phyloP scores from a whole-genome alignment of 345 rosid genomes.

The Corymbia maculata region DNA sequence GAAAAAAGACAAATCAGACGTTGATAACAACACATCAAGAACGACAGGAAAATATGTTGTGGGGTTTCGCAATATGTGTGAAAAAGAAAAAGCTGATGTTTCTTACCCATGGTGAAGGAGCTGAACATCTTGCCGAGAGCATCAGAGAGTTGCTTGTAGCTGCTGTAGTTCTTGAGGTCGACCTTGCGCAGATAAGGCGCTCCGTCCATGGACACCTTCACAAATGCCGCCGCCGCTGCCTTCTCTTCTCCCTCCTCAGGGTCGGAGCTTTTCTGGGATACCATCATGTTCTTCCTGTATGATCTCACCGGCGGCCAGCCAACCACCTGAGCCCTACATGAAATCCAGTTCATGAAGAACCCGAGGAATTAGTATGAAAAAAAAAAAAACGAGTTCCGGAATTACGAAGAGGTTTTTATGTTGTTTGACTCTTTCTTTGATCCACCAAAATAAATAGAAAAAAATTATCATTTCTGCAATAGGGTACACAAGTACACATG shows the following conservation, averaged over 20 bases:
- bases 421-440: neutral
- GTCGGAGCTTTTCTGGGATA: constrained; percentile 41
- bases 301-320: constrained; percentile 98
- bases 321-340: constrained; percentile 70
- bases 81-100: neutral
- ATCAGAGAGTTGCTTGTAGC: constrained; percentile 82
- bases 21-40: neutral
- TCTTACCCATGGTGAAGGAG: constrained; percentile 91
- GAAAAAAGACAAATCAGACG: neutral
- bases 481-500: neutral
- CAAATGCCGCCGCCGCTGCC: constrained; percentile 46
- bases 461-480: neutral
- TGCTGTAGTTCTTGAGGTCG: constrained; percentile 82
- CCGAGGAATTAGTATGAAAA: neutral
- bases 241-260: constrained; percentile 13
- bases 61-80: no score
- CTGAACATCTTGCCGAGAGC: constrained; percentile 92
- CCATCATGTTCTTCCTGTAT: constrained; percentile 83
- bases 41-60: neutral
- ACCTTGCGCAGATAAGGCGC: constrained; percentile 96
- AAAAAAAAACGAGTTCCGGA: neutral
- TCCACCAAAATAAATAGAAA: neutral
- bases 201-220: constrained; percentile 97
- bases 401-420: neutral
- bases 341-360: neutral